A percentile compares a stretch with the other conserved stretches of the same genome.
Evolutionary conservation across 768 basidiomycete species (phyloP).

Genomic region (Tylopilus sp.): DNA sequence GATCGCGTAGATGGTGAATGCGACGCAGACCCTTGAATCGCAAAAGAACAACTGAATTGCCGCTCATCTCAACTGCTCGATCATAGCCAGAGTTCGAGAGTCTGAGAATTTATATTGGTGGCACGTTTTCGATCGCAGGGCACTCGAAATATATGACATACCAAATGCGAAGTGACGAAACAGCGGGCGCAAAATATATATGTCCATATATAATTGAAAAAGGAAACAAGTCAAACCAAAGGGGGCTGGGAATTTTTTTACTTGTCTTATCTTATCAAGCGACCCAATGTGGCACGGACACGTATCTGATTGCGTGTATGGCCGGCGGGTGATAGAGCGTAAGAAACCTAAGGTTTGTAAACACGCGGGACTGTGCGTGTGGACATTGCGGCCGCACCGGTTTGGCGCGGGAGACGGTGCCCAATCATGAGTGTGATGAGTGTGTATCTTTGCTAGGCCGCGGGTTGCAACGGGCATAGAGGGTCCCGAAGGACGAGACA

Average conservation of each 20-base stretch:
- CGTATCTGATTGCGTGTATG: conserved; percentile 20
- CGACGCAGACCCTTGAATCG: not conserved
- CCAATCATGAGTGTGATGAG: conserved; percentile 5
- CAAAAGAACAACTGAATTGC: not conserved
- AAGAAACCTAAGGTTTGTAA: conserved; percentile 4
- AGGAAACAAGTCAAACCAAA: conserved; percentile 1
- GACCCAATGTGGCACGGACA: conserved; percentile 20
- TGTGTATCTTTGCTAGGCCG: conserved; percentile 6
- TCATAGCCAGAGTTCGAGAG: not conserved
- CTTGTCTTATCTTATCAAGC: conserved; percentile 30
- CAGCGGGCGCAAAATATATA: conserved; percentile 9
- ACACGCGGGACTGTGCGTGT: not conserved
- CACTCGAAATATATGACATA: conserved; percentile 5
- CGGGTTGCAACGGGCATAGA: conserved; percentile 20
- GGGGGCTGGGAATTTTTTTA: not conserved
- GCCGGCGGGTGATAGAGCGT: conserved; percentile 19
- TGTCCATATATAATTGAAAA: conserved; percentile 15
- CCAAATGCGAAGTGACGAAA: conserved; percentile 11
- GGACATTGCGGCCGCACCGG: conserved; percentile 11
- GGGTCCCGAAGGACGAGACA: conserved; percentile 18
- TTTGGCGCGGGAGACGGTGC: conserved; percentile 6
- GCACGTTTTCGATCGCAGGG: not conserved
- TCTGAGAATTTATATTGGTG: conserved; percentile 1
- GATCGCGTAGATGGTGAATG: conserved; percentile 4
- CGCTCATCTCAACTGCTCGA: conserved; percentile 5